phyloP scores from a whole-genome alignment of 2,329 filamentous ascomycete genomes.

The Hymenoscyphus albidus region DNA sequence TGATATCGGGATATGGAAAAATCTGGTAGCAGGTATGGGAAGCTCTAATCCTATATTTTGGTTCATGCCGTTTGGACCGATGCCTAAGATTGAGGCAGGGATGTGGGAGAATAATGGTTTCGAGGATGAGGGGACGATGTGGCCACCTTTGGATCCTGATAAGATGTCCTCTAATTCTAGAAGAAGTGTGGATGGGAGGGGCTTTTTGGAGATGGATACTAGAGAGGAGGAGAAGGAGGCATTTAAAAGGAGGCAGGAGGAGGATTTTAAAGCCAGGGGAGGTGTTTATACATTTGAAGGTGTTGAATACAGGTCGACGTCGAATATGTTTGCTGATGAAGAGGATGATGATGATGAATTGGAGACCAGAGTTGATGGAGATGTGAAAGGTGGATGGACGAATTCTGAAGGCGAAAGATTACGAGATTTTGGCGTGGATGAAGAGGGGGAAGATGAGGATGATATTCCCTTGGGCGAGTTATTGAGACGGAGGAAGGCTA shows the following conservation, averaged over 20 bases:
- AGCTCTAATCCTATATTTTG: conserved; percentile 61
- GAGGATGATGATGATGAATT: conserved; percentile 28
- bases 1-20: conserved; percentile 70
- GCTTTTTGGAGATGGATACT: conserved; percentile 21
- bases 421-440: conserved; percentile 75
- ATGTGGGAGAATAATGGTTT: conserved; percentile 74
- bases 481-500: conserved; percentile 50
- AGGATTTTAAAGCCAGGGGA: conserved; percentile 36
- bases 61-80: conserved; percentile 63
- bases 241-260: conserved; percentile 48
- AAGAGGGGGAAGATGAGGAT: conserved; percentile 62
- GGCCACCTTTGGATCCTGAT: conserved; percentile 62
- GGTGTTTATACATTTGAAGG: background rate
- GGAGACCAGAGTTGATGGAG: conserved; percentile 34
- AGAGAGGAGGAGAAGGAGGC: conserved; percentile 42
- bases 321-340: conserved; percentile 23
- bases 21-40: conserved; percentile 74
- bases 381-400: conserved; percentile 57
- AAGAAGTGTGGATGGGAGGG: background rate
- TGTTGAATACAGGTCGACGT: background rate
- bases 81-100: conserved; percentile 40
- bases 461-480: conserved; percentile 69
- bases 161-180: conserved; percentile 40
- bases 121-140: conserved; percentile 58
- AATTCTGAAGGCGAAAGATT: conserved; percentile 73